Evolutionary conservation across 352 stramenopile species (phyloP).

Genomic region (Phytophthora boehmeriae): DNA sequence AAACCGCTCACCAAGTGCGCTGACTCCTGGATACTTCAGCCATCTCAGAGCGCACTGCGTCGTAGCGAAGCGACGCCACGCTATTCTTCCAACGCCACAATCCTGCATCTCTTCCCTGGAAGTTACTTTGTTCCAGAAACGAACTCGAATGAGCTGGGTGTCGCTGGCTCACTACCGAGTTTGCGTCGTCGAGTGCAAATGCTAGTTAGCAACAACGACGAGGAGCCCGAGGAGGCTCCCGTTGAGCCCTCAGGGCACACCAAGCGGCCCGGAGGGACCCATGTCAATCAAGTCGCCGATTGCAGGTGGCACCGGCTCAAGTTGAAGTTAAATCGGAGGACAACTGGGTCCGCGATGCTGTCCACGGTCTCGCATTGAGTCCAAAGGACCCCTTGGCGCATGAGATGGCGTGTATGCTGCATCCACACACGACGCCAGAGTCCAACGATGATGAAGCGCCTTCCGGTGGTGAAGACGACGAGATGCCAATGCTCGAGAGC

Average conservation of each 20-base stretch:
- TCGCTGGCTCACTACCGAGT: conserved; percentile 31
- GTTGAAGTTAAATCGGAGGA: conserved; percentile 7
- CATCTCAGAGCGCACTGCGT: conserved; percentile 10
- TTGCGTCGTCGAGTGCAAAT: conserved; percentile 25
- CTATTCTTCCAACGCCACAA: conserved; percentile 23
- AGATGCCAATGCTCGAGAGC: conserved; percentile 42
- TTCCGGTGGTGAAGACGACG: conserved; percentile 21
- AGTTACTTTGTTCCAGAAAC: conserved; percentile 25
- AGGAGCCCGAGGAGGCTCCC: conserved; percentile 25
- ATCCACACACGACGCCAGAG: conserved; percentile 3
- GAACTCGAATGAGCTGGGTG: neutral
- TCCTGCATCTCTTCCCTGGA: conserved; percentile 4
- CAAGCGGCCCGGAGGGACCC: neutral
- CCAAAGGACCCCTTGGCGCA: conserved; percentile 19
- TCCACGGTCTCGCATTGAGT: conserved; percentile 21
- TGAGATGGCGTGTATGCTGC: conserved; percentile 24
- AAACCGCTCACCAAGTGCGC: conserved; percentile 1
- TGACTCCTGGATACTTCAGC: conserved; percentile 12
- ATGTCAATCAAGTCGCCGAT: neutral
- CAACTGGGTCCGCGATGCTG: neutral
- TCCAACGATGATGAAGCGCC: conserved; percentile 30
- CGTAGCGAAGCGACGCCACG: conserved; percentile 15
- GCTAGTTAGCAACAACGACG: conserved; percentile 35
- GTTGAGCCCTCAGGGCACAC: conserved; percentile 15
- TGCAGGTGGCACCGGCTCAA: conserved; percentile 3